Evolutionary conservation across 345 rosid genomes (phyloP).

Genomic region (Salix udensis): DNA sequence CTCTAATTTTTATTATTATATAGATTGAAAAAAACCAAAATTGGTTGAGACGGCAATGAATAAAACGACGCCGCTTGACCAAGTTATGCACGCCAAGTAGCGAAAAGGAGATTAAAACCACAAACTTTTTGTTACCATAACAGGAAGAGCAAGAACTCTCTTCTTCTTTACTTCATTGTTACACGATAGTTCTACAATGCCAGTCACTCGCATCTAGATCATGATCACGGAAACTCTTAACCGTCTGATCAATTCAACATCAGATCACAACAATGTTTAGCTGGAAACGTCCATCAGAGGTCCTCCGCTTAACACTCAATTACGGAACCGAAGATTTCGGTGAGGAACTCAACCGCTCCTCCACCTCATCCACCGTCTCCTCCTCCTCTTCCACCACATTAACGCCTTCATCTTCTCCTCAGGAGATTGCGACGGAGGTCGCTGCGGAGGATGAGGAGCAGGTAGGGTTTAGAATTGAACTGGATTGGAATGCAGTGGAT

Average conservation of each 20-base stretch:
- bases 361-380: slow-evolving; percentile 30
- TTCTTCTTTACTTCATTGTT: background rate
- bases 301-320: slow-evolving; percentile 61
- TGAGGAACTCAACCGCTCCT: slow-evolving; percentile 43
- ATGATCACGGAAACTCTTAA: background rate
- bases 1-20: no score
- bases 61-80: no score
- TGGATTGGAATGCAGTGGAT: slow-evolving; percentile 90
- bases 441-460: slow-evolving; percentile 48
- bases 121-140: background rate
- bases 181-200: background rate
- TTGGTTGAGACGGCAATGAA: no score
- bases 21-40: no score
- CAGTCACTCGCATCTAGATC: background rate
- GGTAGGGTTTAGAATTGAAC: slow-evolving; percentile 60
- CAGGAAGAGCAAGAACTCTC: background rate
- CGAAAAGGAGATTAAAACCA: no score
- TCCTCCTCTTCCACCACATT: slow-evolving; percentile 26
- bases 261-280: slow-evolving; percentile 64
- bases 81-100: no score
- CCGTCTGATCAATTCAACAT: slow-evolving; percentile 30
- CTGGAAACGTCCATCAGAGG: slow-evolving; percentile 89
- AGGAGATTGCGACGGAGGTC: background rate
- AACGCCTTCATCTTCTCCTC: slow-evolving; percentile 17
- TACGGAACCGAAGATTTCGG: slow-evolving; percentile 67